A percentile compares a stretch with the other conserved stretches of the same genome.
These are phyloP conservation scores for Candida succiphila DNA, from an alignment of 805 yeast species.

Conservation along the genomic window DNA sequence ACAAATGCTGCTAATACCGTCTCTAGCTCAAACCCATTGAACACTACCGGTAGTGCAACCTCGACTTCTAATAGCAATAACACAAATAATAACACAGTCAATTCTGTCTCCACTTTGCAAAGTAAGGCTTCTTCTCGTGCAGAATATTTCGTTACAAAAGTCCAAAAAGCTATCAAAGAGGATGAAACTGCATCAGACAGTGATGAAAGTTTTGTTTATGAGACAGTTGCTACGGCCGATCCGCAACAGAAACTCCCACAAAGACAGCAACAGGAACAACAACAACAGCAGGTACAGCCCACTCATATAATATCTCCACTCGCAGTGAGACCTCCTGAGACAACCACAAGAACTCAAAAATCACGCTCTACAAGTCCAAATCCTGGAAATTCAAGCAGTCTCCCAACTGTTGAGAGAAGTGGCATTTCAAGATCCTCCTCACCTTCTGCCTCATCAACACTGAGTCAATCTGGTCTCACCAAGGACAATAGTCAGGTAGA, in stretches of 20 bases:
- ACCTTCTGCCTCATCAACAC: too few relatives aligned
- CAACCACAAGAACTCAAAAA: neutral
- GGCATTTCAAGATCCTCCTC: too few relatives aligned
- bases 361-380: neutral
- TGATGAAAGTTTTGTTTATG: conserved; percentile 96
- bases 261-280: conserved; percentile 6
- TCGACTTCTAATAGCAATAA: neutral
- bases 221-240: conserved; percentile 31
- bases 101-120: conserved; percentile 18
- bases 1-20: neutral
- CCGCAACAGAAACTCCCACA: conserved; percentile 5
- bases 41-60: too few relatives aligned
- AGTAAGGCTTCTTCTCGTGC: conserved; percentile 64
- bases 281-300: conserved; percentile 1
- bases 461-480: too few relatives aligned
- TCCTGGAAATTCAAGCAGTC: too few relatives aligned
- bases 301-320: conserved; percentile 4
- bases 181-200: conserved; percentile 71
- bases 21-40: neutral
- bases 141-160: conserved; percentile 87
- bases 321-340: conserved; percentile 3
- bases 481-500: too few relatives aligned
- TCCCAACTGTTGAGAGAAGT: too few relatives aligned
- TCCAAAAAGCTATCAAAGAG: conserved; percentile 91
- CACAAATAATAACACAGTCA: conserved; percentile 3